These are phyloP conservation scores for Naumovozyma dairenensis DNA, from an alignment of 805 yeast genomes.

Conservation along the genomic window DNA sequence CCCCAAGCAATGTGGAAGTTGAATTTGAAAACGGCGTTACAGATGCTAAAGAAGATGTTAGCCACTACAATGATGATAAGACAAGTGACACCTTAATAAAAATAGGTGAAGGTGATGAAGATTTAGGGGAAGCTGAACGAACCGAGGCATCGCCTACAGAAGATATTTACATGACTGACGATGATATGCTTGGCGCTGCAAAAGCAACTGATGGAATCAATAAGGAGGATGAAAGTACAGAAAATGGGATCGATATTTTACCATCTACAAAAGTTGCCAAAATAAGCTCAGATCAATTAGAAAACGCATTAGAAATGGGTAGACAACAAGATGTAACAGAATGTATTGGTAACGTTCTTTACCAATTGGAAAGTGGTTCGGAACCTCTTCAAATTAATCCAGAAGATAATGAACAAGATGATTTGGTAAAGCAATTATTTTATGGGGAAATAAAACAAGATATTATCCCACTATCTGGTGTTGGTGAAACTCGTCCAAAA, in stretches of 20 bases:
- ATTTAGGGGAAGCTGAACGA: slow-evolving; percentile 2
- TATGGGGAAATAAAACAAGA: slow-evolving; percentile 80
- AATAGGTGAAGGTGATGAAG: neutral
- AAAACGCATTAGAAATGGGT: slow-evolving; percentile 67
- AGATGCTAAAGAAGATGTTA: too few relatives aligned
- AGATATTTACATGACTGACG: neutral
- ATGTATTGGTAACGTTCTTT: slow-evolving; percentile 87
- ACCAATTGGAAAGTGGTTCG: slow-evolving; percentile 82
- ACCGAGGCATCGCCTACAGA: neutral
- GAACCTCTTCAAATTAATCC: slow-evolving; percentile 61
- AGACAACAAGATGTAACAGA: slow-evolving; percentile 97
- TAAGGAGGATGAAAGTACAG: slow-evolving; percentile 4
- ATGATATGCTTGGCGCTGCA: too few relatives aligned
- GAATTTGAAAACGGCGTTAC: slow-evolving; percentile 46
- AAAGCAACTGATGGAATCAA: neutral
- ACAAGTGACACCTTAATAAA: neutral
- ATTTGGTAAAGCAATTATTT: slow-evolving; percentile 68
- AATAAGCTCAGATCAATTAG: slow-evolving; percentile 51
- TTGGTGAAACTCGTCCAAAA: slow-evolving; percentile 36
- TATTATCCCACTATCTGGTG: slow-evolving; percentile 41
- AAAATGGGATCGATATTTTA: slow-evolving; percentile 6
- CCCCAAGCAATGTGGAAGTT: slow-evolving; percentile 60
- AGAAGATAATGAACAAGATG: slow-evolving; percentile 71
- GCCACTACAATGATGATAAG: too few relatives aligned
- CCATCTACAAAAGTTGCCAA: slow-evolving; percentile 25